These are phyloP conservation scores for Fraxinus latifolia DNA, from an alignment of 305 asterid species.

Conservation along the genomic window DNA sequence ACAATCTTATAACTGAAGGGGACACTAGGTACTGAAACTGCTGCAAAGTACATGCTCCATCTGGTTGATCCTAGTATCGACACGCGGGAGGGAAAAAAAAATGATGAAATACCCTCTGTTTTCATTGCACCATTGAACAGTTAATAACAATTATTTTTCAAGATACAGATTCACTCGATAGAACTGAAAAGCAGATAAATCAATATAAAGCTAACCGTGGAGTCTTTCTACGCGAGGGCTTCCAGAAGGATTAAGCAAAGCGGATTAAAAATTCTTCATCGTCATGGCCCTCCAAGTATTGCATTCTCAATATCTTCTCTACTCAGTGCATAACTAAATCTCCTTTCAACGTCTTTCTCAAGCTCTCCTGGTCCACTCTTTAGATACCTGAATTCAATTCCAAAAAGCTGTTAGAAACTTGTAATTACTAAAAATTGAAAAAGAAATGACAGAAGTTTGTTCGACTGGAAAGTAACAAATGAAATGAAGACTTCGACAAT, in stretches of 20 bases:
- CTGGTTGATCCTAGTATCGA: not conserved
- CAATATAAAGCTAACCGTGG: not conserved
- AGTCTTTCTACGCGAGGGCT: not conserved
- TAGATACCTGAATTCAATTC: conserved; percentile 58
- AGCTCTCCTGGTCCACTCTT: conserved; percentile 78
- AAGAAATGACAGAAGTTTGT: not conserved
- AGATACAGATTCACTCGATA: not conserved
- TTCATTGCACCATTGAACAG: not conserved
- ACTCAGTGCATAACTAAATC: conserved; percentile 93
- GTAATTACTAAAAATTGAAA: not conserved
- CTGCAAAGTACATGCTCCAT: not conserved
- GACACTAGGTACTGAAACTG: not conserved
- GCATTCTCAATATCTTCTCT: conserved; percentile 98
- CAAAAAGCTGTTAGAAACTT: not conserved
- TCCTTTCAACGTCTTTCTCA: conserved; percentile 85
- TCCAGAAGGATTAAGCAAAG: not conserved
- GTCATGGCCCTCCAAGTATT: conserved; percentile 92
- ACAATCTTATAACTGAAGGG: not conserved
- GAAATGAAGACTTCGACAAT: not conserved
- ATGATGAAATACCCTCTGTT: not conserved
- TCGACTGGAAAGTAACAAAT: not conserved
- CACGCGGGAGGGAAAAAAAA: not conserved
- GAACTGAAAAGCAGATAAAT: not conserved
- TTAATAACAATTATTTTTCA: not conserved
- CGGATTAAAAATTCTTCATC: not conserved